Conservation (phyloP, 768 basidiomycete genomes). For the Leucocoprinus sp. region DNA sequence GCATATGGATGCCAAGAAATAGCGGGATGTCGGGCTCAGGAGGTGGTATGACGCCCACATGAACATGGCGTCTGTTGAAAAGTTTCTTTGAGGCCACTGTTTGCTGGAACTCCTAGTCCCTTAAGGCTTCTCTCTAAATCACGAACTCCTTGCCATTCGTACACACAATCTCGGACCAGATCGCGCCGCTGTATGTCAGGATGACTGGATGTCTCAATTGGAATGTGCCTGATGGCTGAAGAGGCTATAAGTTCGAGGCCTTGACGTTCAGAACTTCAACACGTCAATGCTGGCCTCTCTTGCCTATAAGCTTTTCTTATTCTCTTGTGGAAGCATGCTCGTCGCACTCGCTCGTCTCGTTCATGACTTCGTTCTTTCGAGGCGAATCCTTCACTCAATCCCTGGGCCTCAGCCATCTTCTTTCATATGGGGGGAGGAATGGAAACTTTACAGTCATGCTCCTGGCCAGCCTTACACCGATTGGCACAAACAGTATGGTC, state of each 20-base stretch:
- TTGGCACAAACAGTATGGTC: conserved; percentile 49
- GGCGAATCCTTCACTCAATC: conserved; percentile 32
- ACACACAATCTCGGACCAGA: not conserved
- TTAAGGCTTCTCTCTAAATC: not conserved
- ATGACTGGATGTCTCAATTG: not conserved
- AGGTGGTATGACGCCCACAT: too few relatives aligned
- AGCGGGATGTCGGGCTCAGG: too few relatives aligned
- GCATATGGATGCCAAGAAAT: not conserved
- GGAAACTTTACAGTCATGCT: conserved; percentile 41
- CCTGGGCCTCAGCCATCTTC: conserved; percentile 45
- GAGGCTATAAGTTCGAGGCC: not conserved
- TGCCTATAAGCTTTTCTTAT: conserved; percentile 19
- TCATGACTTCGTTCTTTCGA: conserved; percentile 24
- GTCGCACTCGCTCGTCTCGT: conserved; percentile 25
- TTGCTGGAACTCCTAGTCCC: not conserved
- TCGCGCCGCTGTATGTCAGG: not conserved
- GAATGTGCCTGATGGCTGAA: not conserved
- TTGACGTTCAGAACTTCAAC: not conserved
- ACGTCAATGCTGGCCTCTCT: conserved; percentile 12
- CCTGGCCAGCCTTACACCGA: conserved; percentile 45
- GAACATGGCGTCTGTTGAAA: too few relatives aligned
- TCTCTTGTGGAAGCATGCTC: conserved; percentile 22
- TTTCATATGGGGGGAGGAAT: conserved; percentile 55
- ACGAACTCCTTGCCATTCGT: not conserved
- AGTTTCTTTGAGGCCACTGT: too few relatives aligned